Conservation (phyloP, 1,139 yeast genomes). For the Taiozyma onychis region DNA sequence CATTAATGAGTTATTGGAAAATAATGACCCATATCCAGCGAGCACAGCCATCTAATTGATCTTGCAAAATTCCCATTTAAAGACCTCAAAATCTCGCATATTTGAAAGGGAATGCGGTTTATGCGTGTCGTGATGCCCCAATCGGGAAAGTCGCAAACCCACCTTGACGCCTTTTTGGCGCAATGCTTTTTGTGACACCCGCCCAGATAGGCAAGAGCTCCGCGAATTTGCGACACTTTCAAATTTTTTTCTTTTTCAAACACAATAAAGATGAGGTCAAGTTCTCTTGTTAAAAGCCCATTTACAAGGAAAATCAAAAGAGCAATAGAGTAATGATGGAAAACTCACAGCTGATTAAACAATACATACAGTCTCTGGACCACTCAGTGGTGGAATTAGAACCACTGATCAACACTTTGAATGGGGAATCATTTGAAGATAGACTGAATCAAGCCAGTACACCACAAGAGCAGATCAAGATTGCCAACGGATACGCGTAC, state of each 20-base stretch:
- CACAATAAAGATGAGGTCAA: not conserved
- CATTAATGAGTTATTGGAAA: too few species aligned
- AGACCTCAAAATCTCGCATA: not conserved
- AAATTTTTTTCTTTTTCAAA: not conserved
- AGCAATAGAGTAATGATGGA: conserved; percentile 33
- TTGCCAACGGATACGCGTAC: conserved; percentile 31
- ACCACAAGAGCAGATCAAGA: conserved; percentile 26
- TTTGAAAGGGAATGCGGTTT: not conserved
- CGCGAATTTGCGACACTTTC: not conserved
- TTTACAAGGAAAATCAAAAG: not conserved
- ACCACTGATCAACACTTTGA: conserved; percentile 24
- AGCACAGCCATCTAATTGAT: not conserved
- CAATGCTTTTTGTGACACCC: not conserved
- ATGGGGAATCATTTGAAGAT: conserved; percentile 25
- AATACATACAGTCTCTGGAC: conserved; percentile 27
- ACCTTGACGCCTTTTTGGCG: not conserved
- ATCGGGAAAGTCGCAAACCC: not conserved
- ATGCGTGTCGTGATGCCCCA: not conserved
- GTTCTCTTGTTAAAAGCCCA: too few species aligned
- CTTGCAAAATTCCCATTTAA: not conserved
- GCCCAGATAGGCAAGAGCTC: not conserved
- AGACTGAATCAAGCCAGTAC: conserved; percentile 22
- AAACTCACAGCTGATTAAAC: conserved; percentile 32
- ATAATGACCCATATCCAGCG: not conserved
- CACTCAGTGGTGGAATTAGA: conserved; percentile 21